Conservation (phyloP, 352 stramenopile species). For the Globisporangium perplexum region DNA sequence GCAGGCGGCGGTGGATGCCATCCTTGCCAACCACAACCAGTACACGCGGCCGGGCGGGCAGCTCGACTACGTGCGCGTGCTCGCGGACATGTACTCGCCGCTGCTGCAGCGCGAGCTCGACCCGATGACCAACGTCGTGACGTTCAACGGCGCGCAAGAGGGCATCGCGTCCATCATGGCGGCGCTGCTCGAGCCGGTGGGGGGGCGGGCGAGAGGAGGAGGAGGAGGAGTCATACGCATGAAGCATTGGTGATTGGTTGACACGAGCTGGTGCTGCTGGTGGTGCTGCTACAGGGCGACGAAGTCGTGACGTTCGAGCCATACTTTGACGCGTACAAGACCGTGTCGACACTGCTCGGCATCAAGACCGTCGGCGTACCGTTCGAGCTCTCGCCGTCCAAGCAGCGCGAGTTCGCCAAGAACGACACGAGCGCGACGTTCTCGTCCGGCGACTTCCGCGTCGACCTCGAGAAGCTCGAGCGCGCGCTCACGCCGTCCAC, state of each 20-base stretch:
- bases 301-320: slow-evolving; percentile 87
- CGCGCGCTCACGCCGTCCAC: slow-evolving; percentile 85
- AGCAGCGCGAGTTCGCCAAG: slow-evolving; percentile 35
- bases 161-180: slow-evolving; percentile 81
- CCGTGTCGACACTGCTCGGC: slow-evolving; percentile 75
- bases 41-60: slow-evolving; percentile 88
- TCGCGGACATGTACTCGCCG: slow-evolving; percentile 77
- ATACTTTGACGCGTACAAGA: slow-evolving; percentile 90
- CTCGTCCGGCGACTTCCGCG: slow-evolving; percentile 66
- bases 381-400: slow-evolving; percentile 48
- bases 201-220: neutral
- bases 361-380: slow-evolving; percentile 70
- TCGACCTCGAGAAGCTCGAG: slow-evolving; percentile 88
- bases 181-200: slow-evolving; percentile 65
- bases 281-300: slow-evolving; percentile 37
- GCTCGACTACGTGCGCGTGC: slow-evolving; percentile 64
- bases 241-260: too few relatives aligned
- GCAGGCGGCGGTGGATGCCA: slow-evolving; percentile 78
- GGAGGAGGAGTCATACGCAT: neutral
- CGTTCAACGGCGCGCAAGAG: slow-evolving; percentile 85
- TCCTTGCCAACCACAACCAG: slow-evolving; percentile 78
- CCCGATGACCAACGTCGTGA: slow-evolving; percentile 78
- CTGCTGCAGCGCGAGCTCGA: slow-evolving; percentile 61
- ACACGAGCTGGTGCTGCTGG: neutral
- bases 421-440: slow-evolving; percentile 23